These are phyloP conservation scores for Ajuga chamaepitys DNA, from an alignment of 257 asterid species.

Conservation along the genomic window DNA sequence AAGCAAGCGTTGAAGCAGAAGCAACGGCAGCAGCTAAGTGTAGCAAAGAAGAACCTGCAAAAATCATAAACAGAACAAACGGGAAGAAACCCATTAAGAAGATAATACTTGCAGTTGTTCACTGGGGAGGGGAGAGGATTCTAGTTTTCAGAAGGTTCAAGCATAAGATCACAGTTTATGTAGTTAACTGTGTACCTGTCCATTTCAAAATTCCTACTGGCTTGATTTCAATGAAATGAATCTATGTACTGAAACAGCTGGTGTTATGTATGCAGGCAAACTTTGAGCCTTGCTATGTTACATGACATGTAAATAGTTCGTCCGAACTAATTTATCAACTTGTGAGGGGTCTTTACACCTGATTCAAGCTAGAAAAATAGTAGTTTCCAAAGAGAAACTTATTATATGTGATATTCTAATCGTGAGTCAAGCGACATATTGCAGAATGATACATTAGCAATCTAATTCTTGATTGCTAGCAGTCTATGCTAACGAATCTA, in stretches of 20 bases:
- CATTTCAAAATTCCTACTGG: slow-evolving; percentile 45
- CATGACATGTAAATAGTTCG: not conserved
- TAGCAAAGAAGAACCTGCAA: slow-evolving; percentile 16
- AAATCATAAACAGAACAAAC: slow-evolving; percentile 3
- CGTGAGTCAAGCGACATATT: too few relatives aligned
- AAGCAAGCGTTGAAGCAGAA: slow-evolving; percentile 21
- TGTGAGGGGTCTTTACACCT: not conserved
- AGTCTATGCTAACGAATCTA: not conserved
- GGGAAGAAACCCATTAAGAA: slow-evolving; percentile 43
- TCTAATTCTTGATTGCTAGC: not conserved
- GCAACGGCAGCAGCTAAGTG: slow-evolving; percentile 7
- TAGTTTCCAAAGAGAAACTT: not conserved
- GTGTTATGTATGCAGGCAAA: not conserved
- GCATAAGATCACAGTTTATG: slow-evolving; percentile 54
- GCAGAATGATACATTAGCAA: too few relatives aligned
- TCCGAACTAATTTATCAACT: not conserved
- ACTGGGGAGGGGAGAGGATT: slow-evolving; percentile 63
- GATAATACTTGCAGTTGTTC: slow-evolving; percentile 42
- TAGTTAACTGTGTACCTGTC: slow-evolving; percentile 61
- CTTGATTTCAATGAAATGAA: slow-evolving; percentile 45
- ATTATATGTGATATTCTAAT: not conserved
- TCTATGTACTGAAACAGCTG: slow-evolving; percentile 10
- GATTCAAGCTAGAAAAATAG: not conserved
- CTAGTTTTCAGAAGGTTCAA: slow-evolving; percentile 59
- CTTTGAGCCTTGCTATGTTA: not conserved